Evolutionary conservation across 2,329 filamentous ascomycete species (phyloP), one percentile per base, ranked within the genome.

Genomic region (Penicillium capsulatum): DNA sequence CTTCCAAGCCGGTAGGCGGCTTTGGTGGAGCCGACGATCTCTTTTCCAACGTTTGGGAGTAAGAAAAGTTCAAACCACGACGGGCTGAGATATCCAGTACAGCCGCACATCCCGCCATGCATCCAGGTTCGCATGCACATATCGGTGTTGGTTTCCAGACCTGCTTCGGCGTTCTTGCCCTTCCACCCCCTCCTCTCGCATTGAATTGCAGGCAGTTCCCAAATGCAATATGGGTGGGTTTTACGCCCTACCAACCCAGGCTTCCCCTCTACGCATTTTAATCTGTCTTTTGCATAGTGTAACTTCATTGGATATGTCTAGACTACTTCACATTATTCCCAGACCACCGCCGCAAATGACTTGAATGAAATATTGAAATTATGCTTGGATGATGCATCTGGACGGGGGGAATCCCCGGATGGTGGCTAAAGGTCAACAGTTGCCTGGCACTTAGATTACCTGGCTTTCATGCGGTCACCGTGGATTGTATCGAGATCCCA

Each of bases 31-130:
- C 67, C 35, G 91, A 96, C 51, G 91, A 97, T 69, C 65, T 97
- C 57, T 97, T 97, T 67, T 89, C 84, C 20, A 97, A 97, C 65
- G 91, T 97, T 34, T 97, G 91, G 91, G 79, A 89, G 69, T 96
- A 70, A 54, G 36, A 9, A 13, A 34, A 22, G 40, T 34, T 38
- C 36, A 28, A 35, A 42, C 76, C 20, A 27, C 41, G 36, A 17
- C 17, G 11, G 33, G 38, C 38, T 16, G 28, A 45, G 10, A 26
- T 39, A 34, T 22, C 36, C 26, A 31, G 32, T 29, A 22, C n/a
- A 31, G 14, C 16, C 33, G 14, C 30, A 10, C 19, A 17, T 30
- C n/a, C 28, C 20, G 2, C 30, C 45, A 50, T 44, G 29, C 32
- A 29, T 42, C 47, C 42, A 38, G 41, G 33, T 32, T 37, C n/a